Base-by-base conservation (phyloP, 2,329 filamentous ascomycete genomes). In the Cercospora canescens region DNA sequence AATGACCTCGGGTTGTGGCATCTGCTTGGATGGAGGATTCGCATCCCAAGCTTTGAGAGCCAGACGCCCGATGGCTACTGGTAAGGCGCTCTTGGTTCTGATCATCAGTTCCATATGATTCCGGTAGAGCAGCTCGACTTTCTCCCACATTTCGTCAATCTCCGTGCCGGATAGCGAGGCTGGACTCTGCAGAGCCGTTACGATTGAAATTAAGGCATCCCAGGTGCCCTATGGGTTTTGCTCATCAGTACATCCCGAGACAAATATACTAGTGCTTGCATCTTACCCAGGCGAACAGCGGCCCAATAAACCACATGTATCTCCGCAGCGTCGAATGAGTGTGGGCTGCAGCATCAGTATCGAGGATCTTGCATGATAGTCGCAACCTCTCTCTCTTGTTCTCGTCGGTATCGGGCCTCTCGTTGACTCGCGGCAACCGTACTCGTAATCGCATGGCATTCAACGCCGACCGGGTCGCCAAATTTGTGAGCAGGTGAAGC, bases 241-340 rank as follows among this genome's bases (percentile, higher is more conserved):
- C 18, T 16, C 7, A 24, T 28, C 57, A 18, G 35, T 60, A 14
- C 21, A 0, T 16, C 5, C 11, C 5, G 4, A 4, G 28, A 55
- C 18, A 18, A 6, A 14, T 34, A 7, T 1, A 34, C 32, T n/a
- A n/a, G n/a, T 3, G 14, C 32, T 41, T 9, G 12, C 34, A n/a
- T 14, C 57, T 60, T 28, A 45, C 41, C 58, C 76, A 79, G 32
- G 86, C 73, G 55, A 86, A 76, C 70, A 83, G 81, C n/a, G 86
- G 81, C 52, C 84, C 79, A 6, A 82, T 79, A 61, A 85, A 83
- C 83, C 83, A 86, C 21, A 81, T 79, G 72, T 84, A 86, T 39
- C 83, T 79, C 32, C 78, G 75, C 34, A 82, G 73, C 21, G 74
- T 76, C 30, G 76, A 73, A 35, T 79, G 81, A 1, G 75, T 77